Base-by-base conservation (phyloP, 2,329 filamentous ascomycete genomes). In the Exophiala sideris region DNA sequence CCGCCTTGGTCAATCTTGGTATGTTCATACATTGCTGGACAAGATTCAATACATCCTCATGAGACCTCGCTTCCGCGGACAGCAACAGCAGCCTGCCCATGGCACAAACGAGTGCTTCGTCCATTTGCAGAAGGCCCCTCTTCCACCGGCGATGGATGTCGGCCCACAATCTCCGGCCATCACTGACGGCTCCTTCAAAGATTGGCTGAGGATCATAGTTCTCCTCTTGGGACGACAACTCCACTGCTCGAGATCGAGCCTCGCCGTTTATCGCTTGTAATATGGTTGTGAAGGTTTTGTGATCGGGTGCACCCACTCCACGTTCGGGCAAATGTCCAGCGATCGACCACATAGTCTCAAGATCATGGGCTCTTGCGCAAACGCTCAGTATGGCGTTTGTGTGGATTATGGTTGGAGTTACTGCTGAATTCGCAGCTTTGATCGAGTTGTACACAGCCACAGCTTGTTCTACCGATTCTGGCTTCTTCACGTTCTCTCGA, bases 301-400 rank as follows among this genome's bases (percentile, higher is more conserved):
- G 71, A 70, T 95, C 82, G 3, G 91, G 85, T 14, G 84, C 75
- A 32, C 82, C 80, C 0, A 79, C 67, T 0, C 83, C 86, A 8
- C 68, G 73, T 11, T 85, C 79, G 12, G 91, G 86, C 53, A 92
- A 79, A 32, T 85, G 83, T n/a, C 83, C 79, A 40, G 86, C 82
- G 59, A 96, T 79, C 50, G 81, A 80, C 78, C 94, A 95, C 62
- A 97, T 74, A 12, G 85, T 82, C 62, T 96, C 90, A 69, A 95
- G 78, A 66, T 96, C 86, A 10, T 78, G 70, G 3, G 88, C 86
- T 53, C 83, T 79, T 45, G 86, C 81, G 68, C 91, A 97, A 7
- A 94, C 87, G 54, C 85, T 84, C 41, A 99, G 75, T n/a, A 91
- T 83, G 8, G 91, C 89, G 68, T 99, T 99, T 59, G 89, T 84